Percentiles rank a stretch among this genome's conserved stretches.
phyloP scores from a whole-genome alignment of 2,329 filamentous ascomycete genomes.

The Didymella arachidicola region DNA sequence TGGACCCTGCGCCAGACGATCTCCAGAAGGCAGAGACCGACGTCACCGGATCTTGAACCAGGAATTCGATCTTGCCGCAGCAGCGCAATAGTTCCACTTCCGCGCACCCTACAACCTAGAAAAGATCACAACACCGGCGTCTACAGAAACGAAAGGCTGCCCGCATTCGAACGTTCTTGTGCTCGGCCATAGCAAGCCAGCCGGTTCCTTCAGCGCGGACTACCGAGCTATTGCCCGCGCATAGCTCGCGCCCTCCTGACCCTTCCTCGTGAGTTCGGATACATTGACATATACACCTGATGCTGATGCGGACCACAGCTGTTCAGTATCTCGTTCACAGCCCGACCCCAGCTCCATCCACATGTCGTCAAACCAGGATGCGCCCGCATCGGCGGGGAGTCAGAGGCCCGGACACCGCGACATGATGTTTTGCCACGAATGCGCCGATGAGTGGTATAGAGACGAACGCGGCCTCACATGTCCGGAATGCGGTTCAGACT shows the following conservation, averaged over 20 bases:
- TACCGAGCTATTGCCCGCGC: conserved; percentile 32
- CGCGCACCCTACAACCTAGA: conserved; percentile 2
- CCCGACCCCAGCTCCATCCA: conserved; percentile 14
- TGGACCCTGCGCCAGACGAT: conserved; percentile 33
- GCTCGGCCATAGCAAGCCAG: conserved; percentile 27
- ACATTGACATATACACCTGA: background rate
- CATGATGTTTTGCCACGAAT: conserved; percentile 86
- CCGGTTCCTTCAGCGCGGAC: conserved; percentile 29
- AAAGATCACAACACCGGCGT: background rate
- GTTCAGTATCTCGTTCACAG: conserved; percentile 9
- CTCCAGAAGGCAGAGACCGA: conserved; percentile 28
- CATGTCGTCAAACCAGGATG: conserved; percentile 33
- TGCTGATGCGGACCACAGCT: conserved; percentile 17
- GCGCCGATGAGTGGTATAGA: conserved; percentile 80
- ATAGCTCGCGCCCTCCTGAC: conserved; percentile 22
- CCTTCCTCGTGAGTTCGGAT: conserved; percentile 27
- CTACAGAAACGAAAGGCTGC: background rate
- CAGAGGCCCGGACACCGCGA: conserved; percentile 57
- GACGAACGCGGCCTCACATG: conserved; percentile 75
- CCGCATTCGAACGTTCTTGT: conserved; percentile 17
- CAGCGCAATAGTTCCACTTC: conserved; percentile 15
- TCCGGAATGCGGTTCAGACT: conserved; percentile 78
- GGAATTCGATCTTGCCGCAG: conserved; percentile 32
- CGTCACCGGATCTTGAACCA: conserved; percentile 37
- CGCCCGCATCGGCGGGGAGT: conserved; percentile 14